Evolutionary conservation across 2,329 filamentous ascomycete genomes (phyloP), one percentile per base, ranked within the genome.

Genomic region (Clarireedia paspali): DNA sequence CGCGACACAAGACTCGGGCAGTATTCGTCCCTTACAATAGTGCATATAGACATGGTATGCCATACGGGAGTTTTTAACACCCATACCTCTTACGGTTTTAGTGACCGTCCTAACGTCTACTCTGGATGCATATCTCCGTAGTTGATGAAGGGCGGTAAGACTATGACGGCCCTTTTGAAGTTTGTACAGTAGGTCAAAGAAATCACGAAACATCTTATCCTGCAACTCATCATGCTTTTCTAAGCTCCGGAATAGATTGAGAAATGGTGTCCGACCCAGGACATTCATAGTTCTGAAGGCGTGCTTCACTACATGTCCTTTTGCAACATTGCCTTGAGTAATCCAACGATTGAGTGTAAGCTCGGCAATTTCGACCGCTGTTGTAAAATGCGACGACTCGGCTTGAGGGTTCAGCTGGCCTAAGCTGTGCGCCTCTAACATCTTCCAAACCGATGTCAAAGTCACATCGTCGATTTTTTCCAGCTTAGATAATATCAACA

Each of bases 341-440:
- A 57, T 60, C 66, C 65, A 67, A 38, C 59, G 60, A 23, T 56
- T 48, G 26, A 68, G 56, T 15, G 59, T n/a, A 38, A 60, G 38
- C 14, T 49, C 50, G 24, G 38, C 47, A 14, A 54, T 48, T 38
- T 56, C 48, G n/a, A 39, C 38, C 42, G 38, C 36, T 15, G 38
- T 45, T n/a, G 57, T 20, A 40, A n/a, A 20, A 38, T 54, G 44
- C 15, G 44, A 47, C 20, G 44, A 27, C 20, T 47, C 24, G 6
- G 44, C 44, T 24, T 15, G 44, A 26, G 15, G 24, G 15, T 46
- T 38, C 44, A 46, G 34, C 47, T 17, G 36, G 10, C 30, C 45
- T n/a, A n/a, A 38, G 27, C 15, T 26, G 12, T 23, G 36, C 9
- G 44, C 14, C 34, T 51, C 34, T 14, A 58, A 40, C 6, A 27